These are phyloP conservation scores for Pichia rugopelliculosa DNA, from an alignment of 805 yeast species.

Conservation along the genomic window DNA sequence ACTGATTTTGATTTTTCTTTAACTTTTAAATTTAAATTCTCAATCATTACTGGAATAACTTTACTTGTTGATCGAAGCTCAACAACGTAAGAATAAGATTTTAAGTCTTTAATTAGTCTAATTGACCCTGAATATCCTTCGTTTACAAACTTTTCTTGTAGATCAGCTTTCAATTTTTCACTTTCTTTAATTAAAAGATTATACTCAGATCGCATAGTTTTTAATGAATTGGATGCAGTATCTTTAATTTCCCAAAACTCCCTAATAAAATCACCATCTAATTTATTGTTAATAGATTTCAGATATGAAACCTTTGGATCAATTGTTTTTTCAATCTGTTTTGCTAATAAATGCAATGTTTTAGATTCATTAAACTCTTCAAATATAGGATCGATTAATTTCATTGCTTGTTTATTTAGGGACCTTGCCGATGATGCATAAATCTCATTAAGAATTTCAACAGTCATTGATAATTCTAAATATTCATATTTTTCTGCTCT, in stretches of 20 bases:
- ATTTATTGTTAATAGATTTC: conserved; percentile 13
- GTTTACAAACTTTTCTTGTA: conserved; percentile 6
- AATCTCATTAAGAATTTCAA: conserved; percentile 25
- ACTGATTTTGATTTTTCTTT: conserved; percentile 23
- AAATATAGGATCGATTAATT: conserved; percentile 18
- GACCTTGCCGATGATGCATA: conserved; percentile 12
- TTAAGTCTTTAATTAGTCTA: conserved; percentile 20
- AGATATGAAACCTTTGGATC: conserved; percentile 15
- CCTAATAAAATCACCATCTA: conserved; percentile 22
- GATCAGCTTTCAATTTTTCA: conserved; percentile 7
- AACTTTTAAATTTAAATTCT: conserved; percentile 10
- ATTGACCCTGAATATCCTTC: conserved; percentile 23
- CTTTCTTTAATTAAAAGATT: conserved; percentile 12
- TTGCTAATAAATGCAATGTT: conserved; percentile 17
- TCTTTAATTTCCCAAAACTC: conserved; percentile 22
- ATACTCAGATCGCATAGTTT: conserved; percentile 16
- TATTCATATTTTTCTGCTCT: conserved; percentile 26
- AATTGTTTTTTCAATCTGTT: conserved; percentile 24
- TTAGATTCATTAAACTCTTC: conserved; percentile 11
- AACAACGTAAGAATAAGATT: conserved; percentile 22
- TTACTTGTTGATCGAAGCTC: conserved; percentile 24
- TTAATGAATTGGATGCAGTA: conserved; percentile 17
- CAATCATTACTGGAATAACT: conserved; percentile 14
- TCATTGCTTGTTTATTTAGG: conserved; percentile 2
- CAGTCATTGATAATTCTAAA: conserved; percentile 24